Evolutionary conservation across 257 asterid species (phyloP).

Genomic region (Ilex aquifolium): DNA sequence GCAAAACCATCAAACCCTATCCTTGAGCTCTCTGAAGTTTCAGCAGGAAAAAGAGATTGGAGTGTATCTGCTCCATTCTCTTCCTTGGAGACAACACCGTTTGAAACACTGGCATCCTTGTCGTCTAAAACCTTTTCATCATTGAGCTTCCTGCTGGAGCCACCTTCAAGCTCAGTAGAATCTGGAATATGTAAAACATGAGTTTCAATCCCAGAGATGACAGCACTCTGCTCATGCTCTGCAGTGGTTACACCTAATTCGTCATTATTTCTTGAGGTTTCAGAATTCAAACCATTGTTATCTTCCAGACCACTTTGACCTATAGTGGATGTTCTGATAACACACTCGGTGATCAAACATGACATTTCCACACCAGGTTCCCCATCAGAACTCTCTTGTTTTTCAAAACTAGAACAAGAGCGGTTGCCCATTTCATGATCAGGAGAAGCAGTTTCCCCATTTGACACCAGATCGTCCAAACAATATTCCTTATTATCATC

Average conservation of each 20-base stretch:
- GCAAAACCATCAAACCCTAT: conserved; percentile 14
- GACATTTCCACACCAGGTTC: conserved; percentile 24
- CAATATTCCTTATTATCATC: background rate
- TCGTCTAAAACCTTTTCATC: conserved; percentile 4
- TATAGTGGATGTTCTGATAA: conserved; percentile 18
- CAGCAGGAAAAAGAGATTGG: conserved; percentile 14
- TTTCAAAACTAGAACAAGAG: conserved; percentile 18
- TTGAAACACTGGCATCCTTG: conserved; percentile 12
- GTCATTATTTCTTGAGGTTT: conserved; percentile 8
- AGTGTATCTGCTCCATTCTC: conserved; percentile 15
- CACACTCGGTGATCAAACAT: conserved; percentile 20
- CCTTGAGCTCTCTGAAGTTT: conserved; percentile 20
- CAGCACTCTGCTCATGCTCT: conserved; percentile 16
- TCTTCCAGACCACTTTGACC: conserved; percentile 21
- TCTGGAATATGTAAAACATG: conserved; percentile 5
- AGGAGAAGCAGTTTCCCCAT: conserved; percentile 14
- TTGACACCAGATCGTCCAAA: background rate
- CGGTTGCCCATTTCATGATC: conserved; percentile 12
- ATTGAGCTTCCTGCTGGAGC: background rate
- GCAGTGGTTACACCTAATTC: conserved; percentile 13
- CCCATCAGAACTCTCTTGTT: conserved; percentile 15
- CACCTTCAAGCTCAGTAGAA: background rate
- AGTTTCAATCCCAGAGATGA: conserved; percentile 20
- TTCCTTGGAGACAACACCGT: conserved; percentile 8
- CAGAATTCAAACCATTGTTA: conserved; percentile 14